phyloP scores from a whole-genome alignment of 2,329 filamentous ascomycete species.

The Alternaria arbusti region DNA sequence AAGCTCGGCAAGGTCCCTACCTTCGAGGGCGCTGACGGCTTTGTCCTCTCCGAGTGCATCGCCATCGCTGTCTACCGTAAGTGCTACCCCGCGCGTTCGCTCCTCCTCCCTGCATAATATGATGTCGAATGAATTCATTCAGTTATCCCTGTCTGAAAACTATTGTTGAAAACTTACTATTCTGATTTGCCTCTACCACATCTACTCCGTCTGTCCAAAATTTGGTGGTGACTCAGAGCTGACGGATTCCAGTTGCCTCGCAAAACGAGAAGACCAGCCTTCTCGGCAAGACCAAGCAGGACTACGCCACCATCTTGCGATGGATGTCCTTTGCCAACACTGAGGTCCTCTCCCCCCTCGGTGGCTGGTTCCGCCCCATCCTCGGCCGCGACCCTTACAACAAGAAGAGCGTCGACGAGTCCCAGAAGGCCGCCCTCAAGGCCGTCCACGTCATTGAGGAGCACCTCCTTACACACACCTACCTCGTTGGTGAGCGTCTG shows the following conservation, averaged over 20 bases:
- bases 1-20: constrained; percentile 89
- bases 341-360: constrained; percentile 77
- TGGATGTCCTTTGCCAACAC: constrained; percentile 98
- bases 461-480: constrained; percentile 91
- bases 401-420: constrained; percentile 94
- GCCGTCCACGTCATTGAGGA: constrained; percentile 77
- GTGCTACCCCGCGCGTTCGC: constrained; percentile 53
- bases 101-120: constrained; percentile 36
- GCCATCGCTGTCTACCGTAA: constrained; percentile 97
- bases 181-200: constrained; percentile 82
- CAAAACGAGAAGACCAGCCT: constrained; percentile 99
- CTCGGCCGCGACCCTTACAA: constrained; percentile 86
- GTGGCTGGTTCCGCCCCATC: constrained; percentile 85
- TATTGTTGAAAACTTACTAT: constrained; percentile 78
- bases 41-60: constrained; percentile 84
- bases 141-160: constrained; percentile 85
- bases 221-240: constrained; percentile 37
- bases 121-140: constrained; percentile 75
- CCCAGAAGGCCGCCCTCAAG: constrained; percentile 71
- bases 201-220: constrained; percentile 20
- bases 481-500: constrained; percentile 96
- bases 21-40: constrained; percentile 92
- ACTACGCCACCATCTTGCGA: constrained; percentile 96
- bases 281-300: constrained; percentile 99
- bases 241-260: constrained; percentile 75